These are phyloP conservation scores for Xylariaceae sp. DNA, from an alignment of 2,329 filamentous ascomycete genomes.

Conservation along the genomic window DNA sequence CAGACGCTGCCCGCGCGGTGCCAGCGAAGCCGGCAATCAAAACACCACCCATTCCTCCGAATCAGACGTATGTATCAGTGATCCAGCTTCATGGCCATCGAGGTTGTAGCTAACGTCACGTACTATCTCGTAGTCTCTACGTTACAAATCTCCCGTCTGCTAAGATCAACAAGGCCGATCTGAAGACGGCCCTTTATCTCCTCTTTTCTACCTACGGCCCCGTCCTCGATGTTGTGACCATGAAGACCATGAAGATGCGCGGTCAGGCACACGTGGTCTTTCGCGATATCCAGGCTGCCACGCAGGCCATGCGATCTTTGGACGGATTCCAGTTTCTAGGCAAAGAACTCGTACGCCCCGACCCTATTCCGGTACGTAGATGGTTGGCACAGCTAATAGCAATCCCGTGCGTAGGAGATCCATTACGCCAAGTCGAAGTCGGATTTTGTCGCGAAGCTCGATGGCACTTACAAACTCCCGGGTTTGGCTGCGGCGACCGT, in stretches of 20 bases:
- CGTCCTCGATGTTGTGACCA: constrained; percentile 83
- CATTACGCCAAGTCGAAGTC: constrained; percentile 88
- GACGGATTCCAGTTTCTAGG: constrained; percentile 85
- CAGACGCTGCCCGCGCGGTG: constrained; percentile 27
- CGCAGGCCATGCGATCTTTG: constrained; percentile 84
- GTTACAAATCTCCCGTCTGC: constrained; percentile 78
- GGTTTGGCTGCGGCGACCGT: constrained; percentile 47
- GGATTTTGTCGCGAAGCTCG: constrained; percentile 81
- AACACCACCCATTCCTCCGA: constrained; percentile 57
- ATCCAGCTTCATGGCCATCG: neutral
- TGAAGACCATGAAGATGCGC: constrained; percentile 88
- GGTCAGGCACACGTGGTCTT: constrained; percentile 94
- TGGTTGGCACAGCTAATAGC: constrained; percentile 12
- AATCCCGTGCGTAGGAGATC: constrained; percentile 60
- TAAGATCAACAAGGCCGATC: constrained; percentile 83
- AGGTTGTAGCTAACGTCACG: constrained; percentile 4
- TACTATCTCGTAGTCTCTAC: constrained; percentile 61
- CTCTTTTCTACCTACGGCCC: constrained; percentile 91
- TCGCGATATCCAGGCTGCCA: constrained; percentile 83
- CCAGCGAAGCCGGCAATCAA: constrained; percentile 36
- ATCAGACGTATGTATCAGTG: constrained; percentile 62
- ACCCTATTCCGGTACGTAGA: neutral
- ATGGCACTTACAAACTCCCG: constrained; percentile 79
- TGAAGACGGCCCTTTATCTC: constrained; percentile 83
- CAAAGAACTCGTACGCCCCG: constrained; percentile 66